phyloP scores from a whole-genome alignment of 768 basidiomycete genomes.

The Kwoniella europaea region DNA sequence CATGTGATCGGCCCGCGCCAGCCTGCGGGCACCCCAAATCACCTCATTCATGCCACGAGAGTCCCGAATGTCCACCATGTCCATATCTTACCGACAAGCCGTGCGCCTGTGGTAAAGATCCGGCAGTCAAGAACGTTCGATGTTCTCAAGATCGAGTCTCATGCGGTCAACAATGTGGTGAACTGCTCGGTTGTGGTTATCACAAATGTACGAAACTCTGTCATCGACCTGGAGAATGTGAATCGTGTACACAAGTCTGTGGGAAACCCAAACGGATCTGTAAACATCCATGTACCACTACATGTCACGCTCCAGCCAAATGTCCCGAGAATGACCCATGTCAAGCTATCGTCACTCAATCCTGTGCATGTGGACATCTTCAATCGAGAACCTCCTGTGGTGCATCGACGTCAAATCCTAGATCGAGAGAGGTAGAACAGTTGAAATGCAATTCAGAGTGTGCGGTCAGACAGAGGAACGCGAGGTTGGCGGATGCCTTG shows the following conservation, averaged over 20 bases:
- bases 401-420: conserved; percentile 62
- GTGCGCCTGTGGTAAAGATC: conserved; percentile 87
- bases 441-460: conserved; percentile 85
- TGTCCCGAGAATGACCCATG: conserved; percentile 85
- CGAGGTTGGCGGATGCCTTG: conserved; percentile 83
- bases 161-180: conserved; percentile 80
- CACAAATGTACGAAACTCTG: conserved; percentile 84
- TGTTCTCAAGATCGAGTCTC: conserved; percentile 86
- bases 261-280: conserved; percentile 86
- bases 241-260: conserved; percentile 74
- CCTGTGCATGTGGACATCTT: conserved; percentile 83
- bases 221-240: conserved; percentile 77
- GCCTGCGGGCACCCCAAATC: conserved; percentile 81
- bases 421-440: conserved; percentile 61
- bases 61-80: conserved; percentile 80
- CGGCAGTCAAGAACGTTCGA: conserved; percentile 72
- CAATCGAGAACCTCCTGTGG: conserved; percentile 77
- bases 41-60: conserved; percentile 82
- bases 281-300: conserved; percentile 73
- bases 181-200: conserved; percentile 81
- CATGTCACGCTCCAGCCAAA: conserved; percentile 85
- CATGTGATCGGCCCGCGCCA: conserved; percentile 73
- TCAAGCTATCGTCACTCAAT: conserved; percentile 66
- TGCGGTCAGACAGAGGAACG: conserved; percentile 81
- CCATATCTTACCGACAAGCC: conserved; percentile 74